These are phyloP conservation scores for Cladophialophora carrionii DNA, from an alignment of 2,329 filamentous ascomycete species.

Conservation along the genomic window DNA sequence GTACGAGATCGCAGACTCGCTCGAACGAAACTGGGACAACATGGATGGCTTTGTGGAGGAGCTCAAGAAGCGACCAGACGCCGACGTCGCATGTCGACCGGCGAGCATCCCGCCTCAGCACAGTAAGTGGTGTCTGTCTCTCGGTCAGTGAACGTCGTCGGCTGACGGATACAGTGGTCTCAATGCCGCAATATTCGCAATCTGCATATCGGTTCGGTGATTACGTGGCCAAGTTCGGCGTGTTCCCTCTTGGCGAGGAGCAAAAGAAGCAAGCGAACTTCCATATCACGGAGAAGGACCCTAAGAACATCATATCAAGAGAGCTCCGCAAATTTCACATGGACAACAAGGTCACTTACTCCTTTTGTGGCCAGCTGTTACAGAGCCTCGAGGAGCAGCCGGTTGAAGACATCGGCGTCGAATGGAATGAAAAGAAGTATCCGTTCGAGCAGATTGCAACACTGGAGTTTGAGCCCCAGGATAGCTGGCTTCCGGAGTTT, in stretches of 20 bases:
- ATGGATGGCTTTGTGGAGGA: slow-evolving; percentile 30
- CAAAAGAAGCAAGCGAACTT: slow-evolving; percentile 28
- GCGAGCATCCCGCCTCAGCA: slow-evolving; percentile 27
- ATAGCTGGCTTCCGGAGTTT: slow-evolving; percentile 31
- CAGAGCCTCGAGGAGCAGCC: slow-evolving; percentile 38
- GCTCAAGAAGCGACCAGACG: slow-evolving; percentile 25
- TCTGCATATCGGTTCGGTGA: slow-evolving; percentile 34
- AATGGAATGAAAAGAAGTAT: slow-evolving; percentile 98
- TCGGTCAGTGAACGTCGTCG: not conserved
- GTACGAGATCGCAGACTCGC: slow-evolving; percentile 31
- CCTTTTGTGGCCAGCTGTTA: slow-evolving; percentile 36
- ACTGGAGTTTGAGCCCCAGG: slow-evolving; percentile 32
- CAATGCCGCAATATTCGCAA: slow-evolving; percentile 34
- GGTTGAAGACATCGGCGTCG: slow-evolving; percentile 80
- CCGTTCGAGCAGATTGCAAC: slow-evolving; percentile 71
- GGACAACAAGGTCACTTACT: slow-evolving; percentile 33
- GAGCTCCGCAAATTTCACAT: slow-evolving; percentile 31
- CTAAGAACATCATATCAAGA: slow-evolving; percentile 31
- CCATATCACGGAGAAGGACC: slow-evolving; percentile 30
- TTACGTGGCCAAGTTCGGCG: slow-evolving; percentile 32
- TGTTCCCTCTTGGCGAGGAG: slow-evolving; percentile 30
- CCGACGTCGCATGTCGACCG: slow-evolving; percentile 28
- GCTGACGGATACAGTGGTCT: slow-evolving; percentile 24
- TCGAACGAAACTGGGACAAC: slow-evolving; percentile 33
- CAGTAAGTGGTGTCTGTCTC: slow-evolving; percentile 11